Percentiles rank a stretch among this genome's conserved stretches.
phyloP scores from a whole-genome alignment of 1,139 yeast genomes.

The Pichia sp. region DNA sequence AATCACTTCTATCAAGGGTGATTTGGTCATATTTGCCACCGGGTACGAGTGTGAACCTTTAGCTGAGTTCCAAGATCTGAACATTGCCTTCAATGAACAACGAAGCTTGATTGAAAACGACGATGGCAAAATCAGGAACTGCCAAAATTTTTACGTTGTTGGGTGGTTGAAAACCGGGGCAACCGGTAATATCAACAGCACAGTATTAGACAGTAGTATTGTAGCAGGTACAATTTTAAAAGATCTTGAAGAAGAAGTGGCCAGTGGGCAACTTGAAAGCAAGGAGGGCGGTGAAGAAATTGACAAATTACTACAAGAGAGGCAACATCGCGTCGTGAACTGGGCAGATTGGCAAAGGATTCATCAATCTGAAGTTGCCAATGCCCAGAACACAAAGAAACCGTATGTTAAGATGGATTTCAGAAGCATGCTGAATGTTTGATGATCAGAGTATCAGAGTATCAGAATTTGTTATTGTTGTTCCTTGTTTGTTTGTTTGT shows the following conservation, averaged over 20 bases:
- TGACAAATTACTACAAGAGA: constrained; percentile 21
- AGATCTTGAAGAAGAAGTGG: background rate
- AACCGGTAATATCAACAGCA: constrained; percentile 83
- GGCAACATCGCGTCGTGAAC: constrained; percentile 27
- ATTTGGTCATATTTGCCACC: constrained; percentile 71
- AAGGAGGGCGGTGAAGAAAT: constrained; percentile 22
- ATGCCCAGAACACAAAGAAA: constrained; percentile 39
- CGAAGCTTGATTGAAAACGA: constrained; percentile 39
- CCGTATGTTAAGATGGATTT: constrained; percentile 48
- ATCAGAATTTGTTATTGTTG: background rate
- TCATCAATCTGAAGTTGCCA: constrained; percentile 41
- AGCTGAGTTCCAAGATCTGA: constrained; percentile 43
- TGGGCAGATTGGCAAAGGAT: constrained; percentile 75
- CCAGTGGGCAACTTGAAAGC: constrained; percentile 8
- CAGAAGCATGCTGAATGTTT: constrained; percentile 38
- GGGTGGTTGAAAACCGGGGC: constrained; percentile 96
- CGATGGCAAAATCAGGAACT: constrained; percentile 45
- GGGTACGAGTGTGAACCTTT: constrained; percentile 75
- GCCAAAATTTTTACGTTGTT: constrained; percentile 57
- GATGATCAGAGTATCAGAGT: background rate
- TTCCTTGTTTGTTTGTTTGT: background rate
- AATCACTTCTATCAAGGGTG: constrained; percentile 36
- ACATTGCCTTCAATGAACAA: constrained; percentile 48
- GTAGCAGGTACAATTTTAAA: constrained; percentile 18
- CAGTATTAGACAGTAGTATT: constrained; percentile 58